Conservation (phyloP, 257 asterid genomes). For the Fraxinus pennsylvanica region DNA sequence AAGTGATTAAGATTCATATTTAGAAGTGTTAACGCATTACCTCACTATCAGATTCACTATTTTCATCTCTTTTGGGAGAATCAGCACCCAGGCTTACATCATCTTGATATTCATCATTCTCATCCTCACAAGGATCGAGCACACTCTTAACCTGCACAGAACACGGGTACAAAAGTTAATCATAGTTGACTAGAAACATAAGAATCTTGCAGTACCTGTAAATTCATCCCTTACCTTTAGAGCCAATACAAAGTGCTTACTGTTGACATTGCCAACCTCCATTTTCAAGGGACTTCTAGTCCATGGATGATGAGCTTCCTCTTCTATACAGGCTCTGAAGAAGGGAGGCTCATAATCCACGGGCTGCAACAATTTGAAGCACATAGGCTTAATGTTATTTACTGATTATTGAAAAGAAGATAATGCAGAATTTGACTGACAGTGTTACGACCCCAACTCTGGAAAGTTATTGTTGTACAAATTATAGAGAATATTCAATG, state of each 20-base stretch:
- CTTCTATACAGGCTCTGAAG: slow-evolving; percentile 82
- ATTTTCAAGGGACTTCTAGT: slow-evolving; percentile 72
- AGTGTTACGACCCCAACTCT: neutral
- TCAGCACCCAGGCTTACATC: slow-evolving; percentile 68
- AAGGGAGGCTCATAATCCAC: slow-evolving; percentile 96
- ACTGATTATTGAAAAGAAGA: slow-evolving; percentile 4
- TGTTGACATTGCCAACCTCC: slow-evolving; percentile 90
- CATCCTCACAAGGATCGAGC: slow-evolving; percentile 96
- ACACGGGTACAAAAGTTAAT: slow-evolving; percentile 18
- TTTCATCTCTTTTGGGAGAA: slow-evolving; percentile 52
- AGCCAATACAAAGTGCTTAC: slow-evolving; percentile 82
- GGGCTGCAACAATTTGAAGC: slow-evolving; percentile 66
- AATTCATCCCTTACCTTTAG: slow-evolving; percentile 59
- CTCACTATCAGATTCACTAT: slow-evolving; percentile 73
- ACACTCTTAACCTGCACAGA: slow-evolving; percentile 82
- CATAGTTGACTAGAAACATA: slow-evolving; percentile 20
- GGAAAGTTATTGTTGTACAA: neutral
- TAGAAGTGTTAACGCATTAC: slow-evolving; percentile 38
- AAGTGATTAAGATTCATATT: neutral
- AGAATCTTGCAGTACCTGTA: slow-evolving; percentile 14
- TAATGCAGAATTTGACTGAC: slow-evolving; percentile 12
- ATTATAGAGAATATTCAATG: neutral
- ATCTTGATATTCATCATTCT: slow-evolving; percentile 65
- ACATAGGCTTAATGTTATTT: neutral
- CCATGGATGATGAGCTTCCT: slow-evolving; percentile 85